phyloP scores from a whole-genome alignment of 2,329 filamentous ascomycete genomes.

The Aspergillus tanneri region DNA sequence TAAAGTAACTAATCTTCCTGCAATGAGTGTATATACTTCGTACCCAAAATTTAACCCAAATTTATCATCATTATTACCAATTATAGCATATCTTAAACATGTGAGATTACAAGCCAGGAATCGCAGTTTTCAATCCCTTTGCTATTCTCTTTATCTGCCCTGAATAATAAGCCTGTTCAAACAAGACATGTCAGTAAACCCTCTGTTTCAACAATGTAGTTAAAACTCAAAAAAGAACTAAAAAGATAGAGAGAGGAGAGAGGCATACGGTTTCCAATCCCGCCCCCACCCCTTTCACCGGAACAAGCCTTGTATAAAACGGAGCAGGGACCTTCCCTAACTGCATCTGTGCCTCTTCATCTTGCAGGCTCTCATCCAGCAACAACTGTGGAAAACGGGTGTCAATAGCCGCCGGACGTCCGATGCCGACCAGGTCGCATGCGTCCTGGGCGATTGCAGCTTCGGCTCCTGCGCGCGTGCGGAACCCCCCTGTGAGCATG shows the following conservation, averaged over 20 bases:
- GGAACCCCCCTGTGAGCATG: constrained; percentile 65
- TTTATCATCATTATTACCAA: no score
- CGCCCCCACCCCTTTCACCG: constrained; percentile 28
- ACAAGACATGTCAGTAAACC: background rate
- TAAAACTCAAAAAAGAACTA: background rate
- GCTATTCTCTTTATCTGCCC: constrained; percentile 31
- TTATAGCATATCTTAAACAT: no score
- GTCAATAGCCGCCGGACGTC: constrained; percentile 47
- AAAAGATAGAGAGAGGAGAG: background rate
- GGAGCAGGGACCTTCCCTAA: constrained; percentile 28
- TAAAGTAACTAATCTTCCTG: no score
- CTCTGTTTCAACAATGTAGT: background rate
- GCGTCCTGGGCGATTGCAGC: constrained; percentile 47
- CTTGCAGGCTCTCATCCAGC: constrained; percentile 29
- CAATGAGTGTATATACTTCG: no score
- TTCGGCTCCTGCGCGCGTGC: constrained; percentile 53
- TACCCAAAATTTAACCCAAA: no score
- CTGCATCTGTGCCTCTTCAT: constrained; percentile 25
- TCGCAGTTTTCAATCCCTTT: constrained; percentile 20
- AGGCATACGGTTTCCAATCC: constrained; percentile 33
- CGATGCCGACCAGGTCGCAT: constrained; percentile 54
- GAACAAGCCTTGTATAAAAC: constrained; percentile 24
- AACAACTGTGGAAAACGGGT: constrained; percentile 42
- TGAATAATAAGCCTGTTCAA: constrained; percentile 24
- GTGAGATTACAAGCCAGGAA: constrained; percentile 6